Evolutionary conservation across 2,329 filamentous ascomycete genomes (phyloP), one percentile per base, ranked within the genome.

Genomic region (Talaromyces sp.): DNA sequence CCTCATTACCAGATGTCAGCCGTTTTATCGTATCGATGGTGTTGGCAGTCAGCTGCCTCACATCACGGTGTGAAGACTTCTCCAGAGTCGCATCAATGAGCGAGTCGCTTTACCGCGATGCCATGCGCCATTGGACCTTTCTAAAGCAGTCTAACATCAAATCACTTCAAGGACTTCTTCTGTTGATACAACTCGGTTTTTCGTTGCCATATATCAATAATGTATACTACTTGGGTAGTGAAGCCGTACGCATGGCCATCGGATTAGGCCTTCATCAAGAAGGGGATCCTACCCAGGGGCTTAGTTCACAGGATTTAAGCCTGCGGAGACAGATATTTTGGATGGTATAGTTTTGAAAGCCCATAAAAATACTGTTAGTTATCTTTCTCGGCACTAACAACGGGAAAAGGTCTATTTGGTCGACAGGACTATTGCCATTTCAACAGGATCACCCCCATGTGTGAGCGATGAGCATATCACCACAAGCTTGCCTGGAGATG

Each of bases 31-130:
- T 52, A 52, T 52, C 48, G 19, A 52, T 52, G 19, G 48, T 52
- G 19, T 52, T 52, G 48, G 48, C 48, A 52, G 48, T 52, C 33
- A 52, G 48, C 33, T 52, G 48, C 48, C 48, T 52, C 48, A 52
- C 33, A 37, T 52, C 48, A 25, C 48, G 48, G 11, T n/a, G 48
- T 52, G 48, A 52, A 22, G 48, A 52, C 48, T 52, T 52, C 17
- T 52, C 48, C 28, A 52, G 28, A 21, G 48, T 52, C 17, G 48
- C 48, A 9, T 52, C 33, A 52, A 52, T 52, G 48, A 52, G 48
- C 48, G 48, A 52, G 48, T 21, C 48, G 33, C 48, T 52, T 52
- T 52, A 52, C 48, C 48, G 48, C 28, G 48, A 52, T 52, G 48
- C 48, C 17, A 52, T 52, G 48, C 48, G 48, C 48, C 48, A 52